phyloP scores from a whole-genome alignment of 1,284 basidiomycete species.

The Trametes pubescens region DNA sequence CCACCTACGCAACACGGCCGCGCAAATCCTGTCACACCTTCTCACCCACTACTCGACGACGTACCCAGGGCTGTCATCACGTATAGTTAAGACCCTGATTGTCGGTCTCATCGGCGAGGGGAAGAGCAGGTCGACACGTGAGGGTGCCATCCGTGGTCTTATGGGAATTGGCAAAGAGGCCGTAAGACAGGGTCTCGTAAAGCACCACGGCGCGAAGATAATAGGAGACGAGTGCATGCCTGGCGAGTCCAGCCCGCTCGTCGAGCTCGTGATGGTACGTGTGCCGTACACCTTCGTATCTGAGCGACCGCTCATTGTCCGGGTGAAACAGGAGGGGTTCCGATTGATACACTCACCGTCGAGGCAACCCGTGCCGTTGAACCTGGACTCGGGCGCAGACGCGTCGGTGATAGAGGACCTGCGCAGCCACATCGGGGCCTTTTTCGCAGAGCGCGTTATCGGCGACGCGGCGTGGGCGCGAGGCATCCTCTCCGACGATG shows the following conservation, averaged over 20 bases:
- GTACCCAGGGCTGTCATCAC: slow-evolving; percentile 86
- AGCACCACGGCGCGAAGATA: slow-evolving; percentile 76
- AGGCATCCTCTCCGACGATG: slow-evolving; percentile 55
- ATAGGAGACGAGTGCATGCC: slow-evolving; percentile 69
- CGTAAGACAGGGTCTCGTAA: slow-evolving; percentile 79
- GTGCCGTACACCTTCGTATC: neutral
- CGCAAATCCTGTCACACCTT: slow-evolving; percentile 85
- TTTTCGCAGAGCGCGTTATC: slow-evolving; percentile 63
- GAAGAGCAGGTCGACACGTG: slow-evolving; percentile 78
- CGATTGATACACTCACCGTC: slow-evolving; percentile 62
- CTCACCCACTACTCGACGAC: slow-evolving; percentile 80
- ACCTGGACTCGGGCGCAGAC: slow-evolving; percentile 58
- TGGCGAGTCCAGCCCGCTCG: slow-evolving; percentile 53
- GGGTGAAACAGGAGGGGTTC: slow-evolving; percentile 55
- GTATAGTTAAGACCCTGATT: slow-evolving; percentile 93
- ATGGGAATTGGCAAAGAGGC: slow-evolving; percentile 86
- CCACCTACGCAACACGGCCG: slow-evolving; percentile 77
- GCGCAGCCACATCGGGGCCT: slow-evolving; percentile 62
- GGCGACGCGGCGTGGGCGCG: slow-evolving; percentile 68
- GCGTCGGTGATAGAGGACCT: slow-evolving; percentile 54
- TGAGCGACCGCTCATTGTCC: neutral
- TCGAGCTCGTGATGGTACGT: slow-evolving; percentile 66
- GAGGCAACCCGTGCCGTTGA: slow-evolving; percentile 62
- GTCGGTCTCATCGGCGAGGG: slow-evolving; percentile 81
- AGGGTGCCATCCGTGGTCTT: slow-evolving; percentile 88